Evolutionary conservation across 129 eudicot genomes (phyloP).

Genomic region (Tanacetum coccineum): DNA sequence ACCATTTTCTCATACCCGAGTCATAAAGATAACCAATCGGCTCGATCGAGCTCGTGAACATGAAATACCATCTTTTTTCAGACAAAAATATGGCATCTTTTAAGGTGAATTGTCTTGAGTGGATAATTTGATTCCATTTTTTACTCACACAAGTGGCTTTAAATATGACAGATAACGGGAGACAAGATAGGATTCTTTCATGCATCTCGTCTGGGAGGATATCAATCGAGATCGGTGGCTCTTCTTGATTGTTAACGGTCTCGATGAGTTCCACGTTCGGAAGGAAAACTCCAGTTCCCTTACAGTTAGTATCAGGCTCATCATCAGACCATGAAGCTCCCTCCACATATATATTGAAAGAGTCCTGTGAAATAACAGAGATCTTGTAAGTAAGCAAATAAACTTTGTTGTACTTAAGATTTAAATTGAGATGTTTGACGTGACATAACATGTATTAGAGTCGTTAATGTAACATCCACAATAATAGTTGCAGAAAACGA

Average conservation of each 20-base stretch:
- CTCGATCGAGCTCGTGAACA: constrained; percentile 40
- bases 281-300: constrained; percentile 36
- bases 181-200: constrained; percentile 36
- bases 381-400: too few species aligned
- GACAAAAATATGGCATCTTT: constrained; percentile 7
- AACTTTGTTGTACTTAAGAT: too few species aligned
- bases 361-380: constrained; percentile 26
- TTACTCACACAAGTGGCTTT: constrained; percentile 44
- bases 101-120: constrained; percentile 34
- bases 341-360: constrained; percentile 17
- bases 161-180: constrained; percentile 37
- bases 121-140: constrained; percentile 44
- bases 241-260: constrained; percentile 20
- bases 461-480: background rate
- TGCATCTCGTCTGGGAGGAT: constrained; percentile 49
- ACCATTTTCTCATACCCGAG: constrained; percentile 40
- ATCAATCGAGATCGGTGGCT: constrained; percentile 24
- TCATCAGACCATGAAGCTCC: constrained; percentile 43
- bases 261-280: constrained; percentile 19
- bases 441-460: background rate
- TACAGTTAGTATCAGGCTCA: constrained; percentile 20
- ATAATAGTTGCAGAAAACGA: constrained; percentile 2
- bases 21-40: constrained; percentile 40
- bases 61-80: constrained; percentile 51
- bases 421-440: too few species aligned